These are phyloP conservation scores for Schizonepeta tenuifolia DNA, from an alignment of 257 asterid species.

Conservation along the genomic window DNA sequence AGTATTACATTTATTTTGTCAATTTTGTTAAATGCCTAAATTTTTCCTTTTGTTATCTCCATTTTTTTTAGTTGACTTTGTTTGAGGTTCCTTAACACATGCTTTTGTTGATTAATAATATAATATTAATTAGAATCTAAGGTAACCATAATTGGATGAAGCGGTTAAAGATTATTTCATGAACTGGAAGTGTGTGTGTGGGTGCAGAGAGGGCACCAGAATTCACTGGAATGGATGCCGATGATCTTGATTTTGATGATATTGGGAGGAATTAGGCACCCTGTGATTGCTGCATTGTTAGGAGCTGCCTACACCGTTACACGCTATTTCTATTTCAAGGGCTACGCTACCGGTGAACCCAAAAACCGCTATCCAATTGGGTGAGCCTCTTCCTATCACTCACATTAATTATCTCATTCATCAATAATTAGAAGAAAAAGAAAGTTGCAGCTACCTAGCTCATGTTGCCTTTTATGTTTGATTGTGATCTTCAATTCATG, in stretches of 20 bases:
- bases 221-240: constrained; percentile 89
- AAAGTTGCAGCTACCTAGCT: no score
- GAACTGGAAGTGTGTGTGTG: constrained; percentile 4
- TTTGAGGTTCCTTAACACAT: background rate
- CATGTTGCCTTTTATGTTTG: background rate
- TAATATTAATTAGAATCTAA: no score
- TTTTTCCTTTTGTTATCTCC: background rate
- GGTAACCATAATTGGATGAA: no score
- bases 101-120: background rate
- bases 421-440: no score
- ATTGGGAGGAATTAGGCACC: constrained; percentile 83
- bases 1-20: background rate
- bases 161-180: background rate
- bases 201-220: constrained; percentile 97
- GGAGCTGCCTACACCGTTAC: constrained; percentile 55
- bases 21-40: no score
- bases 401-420: background rate
- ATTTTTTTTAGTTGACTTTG: background rate
- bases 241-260: constrained; percentile 57
- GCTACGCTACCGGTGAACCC: constrained; percentile 85
- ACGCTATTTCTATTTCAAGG: constrained; percentile 80
- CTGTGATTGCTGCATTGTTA: constrained; percentile 55
- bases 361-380: constrained; percentile 59
- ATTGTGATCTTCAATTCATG: background rate
- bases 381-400: constrained; percentile 45